A percentile compares a stretch with the other conserved stretches of the same genome.
Evolutionary conservation across 2,329 filamentous ascomycete species (phyloP).

Genomic region (Fusarium sp.): DNA sequence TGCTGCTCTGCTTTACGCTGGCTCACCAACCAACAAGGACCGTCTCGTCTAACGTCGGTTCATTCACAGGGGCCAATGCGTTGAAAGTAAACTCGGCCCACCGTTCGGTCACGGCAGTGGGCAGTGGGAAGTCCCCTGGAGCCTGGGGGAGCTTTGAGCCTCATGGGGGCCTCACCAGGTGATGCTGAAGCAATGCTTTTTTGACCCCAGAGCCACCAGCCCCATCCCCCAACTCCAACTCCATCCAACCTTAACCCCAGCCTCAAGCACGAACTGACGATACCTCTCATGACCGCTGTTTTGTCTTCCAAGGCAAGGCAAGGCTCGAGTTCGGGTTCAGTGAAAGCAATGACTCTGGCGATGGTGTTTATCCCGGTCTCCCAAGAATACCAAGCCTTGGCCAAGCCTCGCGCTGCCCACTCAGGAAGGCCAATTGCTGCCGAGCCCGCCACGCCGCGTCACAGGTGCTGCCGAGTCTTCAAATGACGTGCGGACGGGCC

Average conservation of each 20-base stretch:
- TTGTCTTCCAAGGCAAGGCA: constrained; percentile 27
- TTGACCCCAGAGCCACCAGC: constrained; percentile 2
- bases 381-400: constrained; percentile 43
- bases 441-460: constrained; percentile 47
- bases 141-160: constrained; percentile 29
- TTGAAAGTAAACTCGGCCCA: constrained; percentile 29
- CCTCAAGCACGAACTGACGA: constrained; percentile 27
- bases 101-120: constrained; percentile 33
- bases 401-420: constrained; percentile 26
- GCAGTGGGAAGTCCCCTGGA: constrained; percentile 19
- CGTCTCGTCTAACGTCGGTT: constrained; percentile 43
- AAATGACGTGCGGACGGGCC: constrained; percentile 41
- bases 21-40: constrained; percentile 7
- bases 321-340: constrained; percentile 37
- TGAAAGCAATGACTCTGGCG: constrained; percentile 26
- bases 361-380: constrained; percentile 28
- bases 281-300: constrained; percentile 28
- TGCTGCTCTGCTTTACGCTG: no score
- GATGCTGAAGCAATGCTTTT: constrained; percentile 19
- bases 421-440: constrained; percentile 39
- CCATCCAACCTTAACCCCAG: neutral
- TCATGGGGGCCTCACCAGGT: constrained; percentile 31
- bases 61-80: constrained; percentile 25
- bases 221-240: neutral
- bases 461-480: constrained; percentile 38